Percentiles rank a stretch among this genome's conserved stretches.
Evolutionary conservation across 495 filamentous ascomycete species (phyloP).

Genomic region (Chaetomidium leptoderma): DNA sequence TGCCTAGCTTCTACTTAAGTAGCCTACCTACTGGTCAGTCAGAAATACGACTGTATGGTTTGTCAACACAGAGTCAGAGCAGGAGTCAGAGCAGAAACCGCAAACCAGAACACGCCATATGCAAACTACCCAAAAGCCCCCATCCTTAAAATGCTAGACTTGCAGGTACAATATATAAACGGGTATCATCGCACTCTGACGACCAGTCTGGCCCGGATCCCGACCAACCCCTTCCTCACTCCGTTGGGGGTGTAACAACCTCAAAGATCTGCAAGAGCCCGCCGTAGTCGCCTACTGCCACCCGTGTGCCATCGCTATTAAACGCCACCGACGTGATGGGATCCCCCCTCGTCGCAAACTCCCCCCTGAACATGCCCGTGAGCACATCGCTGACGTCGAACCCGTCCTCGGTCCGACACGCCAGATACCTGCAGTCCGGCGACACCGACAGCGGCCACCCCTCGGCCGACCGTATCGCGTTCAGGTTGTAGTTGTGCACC

Average conservation of each 20-base stretch:
- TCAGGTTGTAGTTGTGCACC: conserved; percentile 24
- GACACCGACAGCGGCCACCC: conserved; percentile 34
- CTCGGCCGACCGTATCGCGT: conserved; percentile 19
- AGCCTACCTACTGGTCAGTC: too few species aligned
- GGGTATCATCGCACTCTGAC: too few species aligned
- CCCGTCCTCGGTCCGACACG: conserved; percentile 31
- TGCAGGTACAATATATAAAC: too few species aligned
- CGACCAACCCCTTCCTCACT: too few species aligned
- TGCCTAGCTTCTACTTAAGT: too few species aligned
- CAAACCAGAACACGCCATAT: too few species aligned
- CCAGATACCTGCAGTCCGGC: conserved; percentile 28
- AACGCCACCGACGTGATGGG: conserved; percentile 19
- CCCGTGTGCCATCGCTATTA: conserved; percentile 5
- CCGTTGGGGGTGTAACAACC: conserved; percentile 8
- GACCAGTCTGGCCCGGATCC: too few species aligned
- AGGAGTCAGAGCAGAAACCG: too few species aligned
- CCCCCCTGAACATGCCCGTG: conserved; percentile 26
- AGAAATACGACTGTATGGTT: too few species aligned
- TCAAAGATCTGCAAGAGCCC: conserved; percentile 15
- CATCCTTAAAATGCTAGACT: too few species aligned
- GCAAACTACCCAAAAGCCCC: too few species aligned
- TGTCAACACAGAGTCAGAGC: too few species aligned
- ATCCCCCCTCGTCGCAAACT: not conserved
- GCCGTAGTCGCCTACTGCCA: conserved; percentile 16
- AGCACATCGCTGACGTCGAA: conserved; percentile 29